These are phyloP conservation scores for Nematocida minor DNA, from an alignment of 371 early-diverging fungal genomes.

Conservation along the genomic window DNA sequence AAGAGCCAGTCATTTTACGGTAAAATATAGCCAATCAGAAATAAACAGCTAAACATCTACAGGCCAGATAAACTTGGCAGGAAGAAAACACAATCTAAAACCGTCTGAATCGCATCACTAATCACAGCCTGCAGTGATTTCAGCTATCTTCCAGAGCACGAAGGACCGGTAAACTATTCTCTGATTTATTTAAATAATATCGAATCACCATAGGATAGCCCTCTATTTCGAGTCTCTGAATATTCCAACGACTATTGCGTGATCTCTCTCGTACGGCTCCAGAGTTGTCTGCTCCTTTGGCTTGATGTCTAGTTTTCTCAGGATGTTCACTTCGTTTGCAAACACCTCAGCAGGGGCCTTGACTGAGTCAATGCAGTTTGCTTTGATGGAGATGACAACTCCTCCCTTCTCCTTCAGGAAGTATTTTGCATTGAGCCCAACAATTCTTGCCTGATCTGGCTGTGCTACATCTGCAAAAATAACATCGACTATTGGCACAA, in stretches of 20 bases:
- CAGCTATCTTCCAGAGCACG: too few relatives aligned
- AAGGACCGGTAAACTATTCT: too few relatives aligned
- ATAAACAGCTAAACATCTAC: too few relatives aligned
- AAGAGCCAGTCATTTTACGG: too few relatives aligned
- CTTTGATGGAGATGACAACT: constrained; percentile 98
- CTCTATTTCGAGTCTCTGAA: constrained; percentile 37
- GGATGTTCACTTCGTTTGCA: constrained; percentile 96
- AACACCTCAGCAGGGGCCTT: constrained; percentile 93
- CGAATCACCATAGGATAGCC: background rate
- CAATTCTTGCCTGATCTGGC: constrained; percentile 99
- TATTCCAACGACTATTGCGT: constrained; percentile 90
- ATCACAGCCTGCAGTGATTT: too few relatives aligned
- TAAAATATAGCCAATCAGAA: too few relatives aligned
- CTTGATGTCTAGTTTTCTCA: constrained; percentile 92
- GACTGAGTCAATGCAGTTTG: constrained; percentile 98
- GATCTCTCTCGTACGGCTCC: constrained; percentile 99
- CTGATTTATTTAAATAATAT: too few relatives aligned
- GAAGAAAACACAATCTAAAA: too few relatives aligned
- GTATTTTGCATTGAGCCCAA: constrained; percentile 92
- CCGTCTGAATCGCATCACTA: too few relatives aligned
- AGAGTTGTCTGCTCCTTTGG: constrained; percentile 97
- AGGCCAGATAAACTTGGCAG: too few relatives aligned
- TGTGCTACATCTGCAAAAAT: constrained; percentile 99
- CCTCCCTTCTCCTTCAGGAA: constrained; percentile 94
- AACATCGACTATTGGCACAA: constrained; percentile 97